Evolutionary conservation across 805 yeast genomes (phyloP).

Genomic region (Tetrapisispora fleetii): DNA sequence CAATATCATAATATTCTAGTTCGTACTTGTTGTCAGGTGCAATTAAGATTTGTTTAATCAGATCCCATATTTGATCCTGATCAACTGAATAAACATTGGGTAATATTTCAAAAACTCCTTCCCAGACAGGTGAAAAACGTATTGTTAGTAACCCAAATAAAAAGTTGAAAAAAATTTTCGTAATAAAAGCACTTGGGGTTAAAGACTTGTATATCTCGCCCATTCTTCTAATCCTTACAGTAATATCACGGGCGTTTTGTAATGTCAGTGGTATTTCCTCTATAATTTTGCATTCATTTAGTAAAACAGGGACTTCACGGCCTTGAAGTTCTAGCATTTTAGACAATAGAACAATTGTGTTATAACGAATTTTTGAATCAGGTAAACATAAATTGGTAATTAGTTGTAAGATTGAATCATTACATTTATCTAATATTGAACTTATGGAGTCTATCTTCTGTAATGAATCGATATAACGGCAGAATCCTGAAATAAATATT

Average conservation of each 20-base stretch:
- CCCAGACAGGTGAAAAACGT: conserved; percentile 80
- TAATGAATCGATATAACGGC: conserved; percentile 9
- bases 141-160: conserved; percentile 64
- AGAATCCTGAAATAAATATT: conserved; percentile 31
- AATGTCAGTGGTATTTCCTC: conserved; percentile 69
- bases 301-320: conserved; percentile 30
- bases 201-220: conserved; percentile 34
- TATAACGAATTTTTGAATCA: conserved; percentile 40
- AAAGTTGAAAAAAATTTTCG: conserved; percentile 32
- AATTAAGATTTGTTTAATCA: conserved; percentile 32
- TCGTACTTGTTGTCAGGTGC: conserved; percentile 13
- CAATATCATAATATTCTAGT: conserved; percentile 14
- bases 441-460: neutral
- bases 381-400: conserved; percentile 38
- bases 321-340: conserved; percentile 16
- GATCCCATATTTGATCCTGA: conserved; percentile 45
- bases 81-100: conserved; percentile 37
- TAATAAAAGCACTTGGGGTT: conserved; percentile 12
- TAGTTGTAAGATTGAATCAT: conserved; percentile 2
- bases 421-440: neutral
- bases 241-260: conserved; percentile 62
- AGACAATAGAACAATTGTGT: conserved; percentile 41
- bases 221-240: conserved; percentile 54
- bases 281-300: conserved; percentile 46
- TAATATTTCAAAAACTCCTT: conserved; percentile 55